Percentiles rank a stretch among this genome's conserved stretches.
Evolutionary conservation across 768 basidiomycete genomes (phyloP).

Genomic region (Pleurotus citrinopileatus): DNA sequence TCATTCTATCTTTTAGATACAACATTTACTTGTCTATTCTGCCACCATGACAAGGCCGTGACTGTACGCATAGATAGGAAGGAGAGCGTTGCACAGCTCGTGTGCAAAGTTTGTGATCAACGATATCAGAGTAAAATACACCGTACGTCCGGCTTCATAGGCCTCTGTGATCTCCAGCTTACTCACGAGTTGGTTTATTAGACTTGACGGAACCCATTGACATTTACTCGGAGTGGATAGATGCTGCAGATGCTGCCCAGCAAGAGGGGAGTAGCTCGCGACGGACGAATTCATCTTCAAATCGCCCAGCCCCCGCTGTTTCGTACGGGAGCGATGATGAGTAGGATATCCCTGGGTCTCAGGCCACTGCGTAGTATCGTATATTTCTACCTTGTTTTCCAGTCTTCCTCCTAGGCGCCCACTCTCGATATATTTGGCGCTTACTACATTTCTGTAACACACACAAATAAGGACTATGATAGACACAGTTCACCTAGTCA

Average conservation of each 20-base stretch:
- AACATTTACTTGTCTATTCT: slow-evolving; percentile 84
- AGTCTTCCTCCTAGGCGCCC: background rate
- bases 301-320: slow-evolving; percentile 45
- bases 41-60: slow-evolving; percentile 88
- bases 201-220: slow-evolving; percentile 87
- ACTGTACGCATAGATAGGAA: slow-evolving; percentile 84
- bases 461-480: too few relatives aligned
- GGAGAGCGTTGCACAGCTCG: slow-evolving; percentile 76
- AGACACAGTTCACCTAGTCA: too few relatives aligned
- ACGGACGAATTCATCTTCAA: slow-evolving; percentile 47
- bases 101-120: slow-evolving; percentile 85
- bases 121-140: slow-evolving; percentile 85
- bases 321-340: slow-evolving; percentile 52
- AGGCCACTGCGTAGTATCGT: too few relatives aligned
- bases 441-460: slow-evolving; percentile 2
- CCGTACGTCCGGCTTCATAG: slow-evolving; percentile 42
- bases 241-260: slow-evolving; percentile 82
- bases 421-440: too few relatives aligned
- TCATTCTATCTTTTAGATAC: slow-evolving; percentile 49
- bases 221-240: slow-evolving; percentile 91
- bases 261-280: slow-evolving; percentile 52
- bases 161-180: slow-evolving; percentile 1
- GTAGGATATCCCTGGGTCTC: slow-evolving; percentile 21
- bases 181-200: slow-evolving; percentile 25
- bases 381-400: too few relatives aligned